Percentiles rank a stretch among this genome's conserved stretches.
phyloP scores from a whole-genome alignment of 2,329 filamentous ascomycete species.

The Aspergillus japonicus region DNA sequence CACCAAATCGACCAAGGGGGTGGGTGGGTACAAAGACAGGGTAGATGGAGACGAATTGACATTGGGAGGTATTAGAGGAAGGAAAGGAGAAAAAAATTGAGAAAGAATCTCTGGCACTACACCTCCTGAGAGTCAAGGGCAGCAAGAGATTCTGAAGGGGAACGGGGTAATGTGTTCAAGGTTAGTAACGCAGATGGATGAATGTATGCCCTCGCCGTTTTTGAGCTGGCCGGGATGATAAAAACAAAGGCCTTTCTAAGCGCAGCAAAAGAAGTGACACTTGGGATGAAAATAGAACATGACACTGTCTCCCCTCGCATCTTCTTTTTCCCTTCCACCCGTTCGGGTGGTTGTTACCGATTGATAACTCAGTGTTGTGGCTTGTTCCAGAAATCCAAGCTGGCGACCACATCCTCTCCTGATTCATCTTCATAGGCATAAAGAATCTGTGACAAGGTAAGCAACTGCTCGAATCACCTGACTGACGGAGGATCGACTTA shows the following conservation, averaged over 20 bases:
- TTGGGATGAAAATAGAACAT: conserved; percentile 1
- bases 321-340: conserved; percentile 9
- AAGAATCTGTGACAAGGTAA: conserved; percentile 66
- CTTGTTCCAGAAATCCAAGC: conserved; percentile 92
- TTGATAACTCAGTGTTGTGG: conserved; percentile 27
- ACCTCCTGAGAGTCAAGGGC: background rate
- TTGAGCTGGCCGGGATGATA: conserved; percentile 5
- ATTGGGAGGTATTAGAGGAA: conserved; percentile 10
- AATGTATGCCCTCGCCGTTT: background rate
- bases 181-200: conserved; percentile 15
- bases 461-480: conserved; percentile 5
- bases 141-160: background rate
- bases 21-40: conserved; percentile 1
- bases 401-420: conserved; percentile 89
- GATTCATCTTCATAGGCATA: conserved; percentile 97
- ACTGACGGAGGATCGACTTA: conserved; percentile 47
- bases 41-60: conserved; percentile 4
- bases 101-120: background rate
- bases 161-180: background rate
- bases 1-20: background rate
- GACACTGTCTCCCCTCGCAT: background rate
- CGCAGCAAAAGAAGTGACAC: conserved; percentile 16
- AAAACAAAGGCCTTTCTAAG: conserved; percentile 17
- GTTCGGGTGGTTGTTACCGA: conserved; percentile 7
- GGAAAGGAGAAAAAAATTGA: background rate